Conservation (phyloP, 306 rosid species). For the barrel medic (Medicago truncatula) region DNA sequence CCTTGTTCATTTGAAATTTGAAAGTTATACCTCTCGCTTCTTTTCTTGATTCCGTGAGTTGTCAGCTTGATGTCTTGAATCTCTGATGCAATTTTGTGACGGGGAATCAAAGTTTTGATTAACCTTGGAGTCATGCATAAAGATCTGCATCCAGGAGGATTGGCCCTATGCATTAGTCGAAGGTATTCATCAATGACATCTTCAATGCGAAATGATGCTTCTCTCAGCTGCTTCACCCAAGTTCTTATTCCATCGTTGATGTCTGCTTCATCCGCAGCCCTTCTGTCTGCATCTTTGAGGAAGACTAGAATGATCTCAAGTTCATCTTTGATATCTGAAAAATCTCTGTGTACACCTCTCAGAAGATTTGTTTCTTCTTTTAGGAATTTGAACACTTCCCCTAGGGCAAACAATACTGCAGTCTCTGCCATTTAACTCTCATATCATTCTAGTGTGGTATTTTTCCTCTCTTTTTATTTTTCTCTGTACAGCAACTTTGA, state of each 20-base stretch:
- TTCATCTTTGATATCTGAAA: neutral
- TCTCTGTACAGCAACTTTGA: no score
- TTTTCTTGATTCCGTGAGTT: neutral
- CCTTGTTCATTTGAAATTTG: neutral
- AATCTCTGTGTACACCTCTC: neutral
- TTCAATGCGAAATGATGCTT: constrained; percentile 8
- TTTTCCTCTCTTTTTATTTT: no score
- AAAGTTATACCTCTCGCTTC: neutral
- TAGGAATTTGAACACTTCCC: neutral
- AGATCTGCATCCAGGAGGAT: neutral
- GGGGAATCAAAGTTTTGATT: neutral
- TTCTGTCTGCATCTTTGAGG: constrained; percentile 1
- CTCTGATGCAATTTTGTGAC: neutral
- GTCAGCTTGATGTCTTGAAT: neutral
- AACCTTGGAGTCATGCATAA: neutral
- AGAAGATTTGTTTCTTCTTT: neutral
- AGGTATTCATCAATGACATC: neutral
- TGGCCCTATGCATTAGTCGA: neutral
- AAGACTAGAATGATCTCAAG: neutral
- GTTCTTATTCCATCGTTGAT: neutral
- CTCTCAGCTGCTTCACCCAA: neutral
- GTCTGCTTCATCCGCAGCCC: neutral
- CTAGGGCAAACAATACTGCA: neutral
- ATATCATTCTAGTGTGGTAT: no score
- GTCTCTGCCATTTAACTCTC: no score